Evolutionary conservation across 495 filamentous ascomycete genomes (phyloP), one percentile per base, ranked within the genome.

Genomic region (Cetradonia linearis): DNA sequence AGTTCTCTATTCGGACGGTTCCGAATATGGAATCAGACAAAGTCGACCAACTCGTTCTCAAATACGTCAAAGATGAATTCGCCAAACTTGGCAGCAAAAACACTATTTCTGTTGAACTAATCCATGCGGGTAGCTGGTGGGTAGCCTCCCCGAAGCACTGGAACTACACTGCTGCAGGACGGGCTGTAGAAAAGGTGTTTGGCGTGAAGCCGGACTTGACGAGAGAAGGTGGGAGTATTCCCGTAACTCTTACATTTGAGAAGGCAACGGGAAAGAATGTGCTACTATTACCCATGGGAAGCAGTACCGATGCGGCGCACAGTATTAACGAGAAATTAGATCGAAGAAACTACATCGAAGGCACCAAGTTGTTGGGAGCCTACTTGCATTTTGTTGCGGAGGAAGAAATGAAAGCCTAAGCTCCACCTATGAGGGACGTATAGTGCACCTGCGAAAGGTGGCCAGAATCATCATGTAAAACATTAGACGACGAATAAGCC

Each of bases 241-340:
- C 93, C 0, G 88, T 99, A 36, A 97, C 93, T 11, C 75, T 99
- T 70, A 96, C 90, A 9, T 97, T 99, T 69, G 92, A 99, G 77
- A 83, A 97, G 76, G 89, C 91, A 23, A 96, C 91, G n/a, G 88
- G 89, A 63, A 99, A 99, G 83, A 99, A 96, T 70, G 91, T 97
- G 44, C 73, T 99, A 60, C 77, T 99, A 59, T 72, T 99, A 58
- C 93, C 93, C 10, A 96, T 99, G 92, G 93, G 93, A 23, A 94
- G 87, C 73, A 90, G 86, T 11, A 97, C 93, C 25, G 93, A 99
- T 77, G 92, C 87, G 54, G 93, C 93, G 28, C 93, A 99, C 74
- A 92, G 87, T 36, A 87, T 95, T 71, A 99, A 99, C 70, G 93
- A 99, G 78, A 99, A 99, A 78, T 79, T 99, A 44, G 93, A 99